A percentile compares a stretch with the other conserved stretches of the same genome.
These are phyloP conservation scores for Aspergillus bertholletiae DNA, from an alignment of 495 filamentous ascomycete genomes.

Conservation along the genomic window DNA sequence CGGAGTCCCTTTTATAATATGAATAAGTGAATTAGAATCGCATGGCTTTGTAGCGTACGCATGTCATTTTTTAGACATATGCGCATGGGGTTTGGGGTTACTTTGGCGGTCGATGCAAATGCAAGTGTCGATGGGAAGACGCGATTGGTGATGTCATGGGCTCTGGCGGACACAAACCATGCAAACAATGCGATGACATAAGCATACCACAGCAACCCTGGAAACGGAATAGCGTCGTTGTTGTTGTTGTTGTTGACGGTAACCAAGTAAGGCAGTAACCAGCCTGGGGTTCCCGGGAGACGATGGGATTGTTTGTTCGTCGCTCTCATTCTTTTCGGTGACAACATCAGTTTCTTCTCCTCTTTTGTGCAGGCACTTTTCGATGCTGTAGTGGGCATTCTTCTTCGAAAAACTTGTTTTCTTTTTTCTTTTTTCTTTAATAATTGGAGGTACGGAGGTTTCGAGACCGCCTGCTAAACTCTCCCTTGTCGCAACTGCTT, in stretches of 20 bases:
- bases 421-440: background rate
- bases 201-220: conserved; percentile 11
- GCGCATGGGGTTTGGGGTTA: background rate
- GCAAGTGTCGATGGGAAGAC: conserved; percentile 17
- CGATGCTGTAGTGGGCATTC: background rate
- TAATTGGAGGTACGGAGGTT: background rate
- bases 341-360: background rate
- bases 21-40: background rate
- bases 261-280: conserved; percentile 21
- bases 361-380: background rate
- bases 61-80: background rate
- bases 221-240: conserved; percentile 17
- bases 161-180: conserved; percentile 5
- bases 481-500: conserved; percentile 6
- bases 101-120: background rate
- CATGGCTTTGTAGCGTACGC: background rate
- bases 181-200: conserved; percentile 21
- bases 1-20: background rate
- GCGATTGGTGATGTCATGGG: conserved; percentile 29
- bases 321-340: background rate
- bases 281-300: background rate
- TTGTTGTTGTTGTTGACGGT: conserved; percentile 18
- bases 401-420: too few relatives aligned
- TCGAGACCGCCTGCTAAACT: background rate
- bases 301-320: conserved; percentile 19